A percentile compares a stretch with the other conserved stretches of the same genome.
Evolutionary conservation across 106 monocot genomes (phyloP).

Genomic region (Dioscorea zingiberensis): DNA sequence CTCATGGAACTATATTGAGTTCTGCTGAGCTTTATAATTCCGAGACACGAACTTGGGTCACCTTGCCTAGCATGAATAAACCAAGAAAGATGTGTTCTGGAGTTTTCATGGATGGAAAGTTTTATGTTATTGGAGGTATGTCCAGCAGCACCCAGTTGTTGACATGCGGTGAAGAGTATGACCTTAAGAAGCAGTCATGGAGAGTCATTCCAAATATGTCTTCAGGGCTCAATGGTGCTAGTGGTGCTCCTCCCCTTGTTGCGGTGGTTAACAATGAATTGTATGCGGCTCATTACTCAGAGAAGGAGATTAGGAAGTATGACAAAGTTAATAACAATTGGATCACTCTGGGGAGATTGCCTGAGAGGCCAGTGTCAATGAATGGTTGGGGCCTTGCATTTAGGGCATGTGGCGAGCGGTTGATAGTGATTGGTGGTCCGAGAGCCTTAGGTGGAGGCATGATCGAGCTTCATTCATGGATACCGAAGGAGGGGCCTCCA

Average conservation of each 20-base stretch:
- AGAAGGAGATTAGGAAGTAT: conserved; percentile 61
- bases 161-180: conserved; percentile 78
- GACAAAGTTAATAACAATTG: conserved; percentile 56
- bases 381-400: conserved; percentile 94
- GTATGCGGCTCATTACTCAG: conserved; percentile 64
- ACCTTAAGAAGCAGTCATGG: conserved; percentile 52
- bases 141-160: conserved; percentile 28
- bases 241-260: conserved; percentile 75
- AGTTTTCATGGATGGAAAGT: conserved; percentile 77
- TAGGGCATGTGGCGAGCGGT: conserved; percentile 66
- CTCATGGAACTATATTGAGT: conserved; percentile 30
- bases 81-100: conserved; percentile 78
- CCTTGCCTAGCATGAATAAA: conserved; percentile 60
- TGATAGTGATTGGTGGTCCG: conserved; percentile 75
- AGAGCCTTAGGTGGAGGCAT: conserved; percentile 45
- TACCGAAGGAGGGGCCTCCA: conserved; percentile 40
- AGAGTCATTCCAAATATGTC: conserved; percentile 69
- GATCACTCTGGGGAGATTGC: conserved; percentile 63
- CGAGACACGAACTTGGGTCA: conserved; percentile 53
- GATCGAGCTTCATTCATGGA: conserved; percentile 73
- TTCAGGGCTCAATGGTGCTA: conserved; percentile 44
- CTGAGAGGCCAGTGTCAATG: conserved; percentile 71
- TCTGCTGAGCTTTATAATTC: conserved; percentile 83
- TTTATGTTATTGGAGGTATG: conserved; percentile 84
- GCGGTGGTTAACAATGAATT: conserved; percentile 75